Base-by-base conservation (phyloP, 2,329 filamentous ascomycete species). In the Fusarium camptoceras region DNA sequence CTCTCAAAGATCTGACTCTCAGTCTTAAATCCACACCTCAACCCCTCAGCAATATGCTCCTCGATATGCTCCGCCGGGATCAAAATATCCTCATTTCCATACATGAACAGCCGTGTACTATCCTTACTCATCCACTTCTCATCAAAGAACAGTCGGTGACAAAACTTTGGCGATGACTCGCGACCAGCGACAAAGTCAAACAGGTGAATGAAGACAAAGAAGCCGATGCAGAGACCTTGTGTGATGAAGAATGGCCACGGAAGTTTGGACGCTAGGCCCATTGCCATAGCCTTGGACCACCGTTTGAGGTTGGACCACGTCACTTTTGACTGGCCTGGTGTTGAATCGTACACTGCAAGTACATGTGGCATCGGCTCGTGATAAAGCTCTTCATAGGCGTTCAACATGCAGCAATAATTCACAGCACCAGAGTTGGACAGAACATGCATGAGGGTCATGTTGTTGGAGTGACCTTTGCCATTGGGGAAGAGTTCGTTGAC, bases 251-350 rank as follows among this genome's bases (percentile, higher is more conserved):
- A 64, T 5, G 59, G 59, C 14, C 31, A 20, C 6, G 44, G 61
- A 1, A 64, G 37, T 4, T 28, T 49, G 2, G 50, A 12, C 6
- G 50, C 50, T 11, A 39, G 1, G 0, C 59, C 44, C 6, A 64
- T 25, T 0, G 61, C 61, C 61, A 64, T 64, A 2, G 61, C 61
- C 3, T 28, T 20, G 10, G 61, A 64, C 27, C 60, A 64, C 20
- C 61, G 25, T 3, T 46, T 64, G 4, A 64, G 43, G 4, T 64
- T 64, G 1, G 20, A 39, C 61, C 61, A 64, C 0, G 30, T 58
- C 0, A 56, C 37, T 11, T 48, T 8, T 0, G 59, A 24, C 3
- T 46, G 47, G 1, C 61, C 43, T 0, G 61, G 61, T 0, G 50
- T 31, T 0, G 61, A 64, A 39, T 64, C 61, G 14, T 58, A 64